Percentiles rank a stretch among this genome's conserved stretches.
Conservation (phyloP, 2,329 filamentous ascomycete species). For the Talaromyces verruculosus region DNA sequence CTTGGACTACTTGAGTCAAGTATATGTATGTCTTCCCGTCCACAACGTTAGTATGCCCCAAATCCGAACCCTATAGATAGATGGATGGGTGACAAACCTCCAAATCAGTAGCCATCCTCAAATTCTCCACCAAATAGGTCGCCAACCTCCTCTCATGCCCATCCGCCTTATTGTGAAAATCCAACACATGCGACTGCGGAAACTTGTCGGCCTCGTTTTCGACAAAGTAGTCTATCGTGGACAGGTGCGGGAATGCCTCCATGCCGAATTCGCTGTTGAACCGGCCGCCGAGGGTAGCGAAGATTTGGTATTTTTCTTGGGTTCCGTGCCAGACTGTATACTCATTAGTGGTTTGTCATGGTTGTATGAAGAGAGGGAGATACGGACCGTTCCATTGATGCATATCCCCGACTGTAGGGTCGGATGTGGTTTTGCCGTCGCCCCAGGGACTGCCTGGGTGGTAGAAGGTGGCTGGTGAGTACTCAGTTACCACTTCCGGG, state of each 20-base stretch:
- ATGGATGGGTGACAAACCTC: background rate
- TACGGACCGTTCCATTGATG: constrained; percentile 75
- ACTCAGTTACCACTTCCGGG: constrained; percentile 64
- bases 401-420: constrained; percentile 77
- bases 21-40: constrained; percentile 59
- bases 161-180: constrained; percentile 88
- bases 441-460: constrained; percentile 55
- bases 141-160: constrained; percentile 81
- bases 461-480: constrained; percentile 60
- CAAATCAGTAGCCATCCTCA: constrained; percentile 46
- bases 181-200: constrained; percentile 74
- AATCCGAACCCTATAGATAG: background rate
- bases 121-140: constrained; percentile 56
- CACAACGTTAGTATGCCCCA: background rate
- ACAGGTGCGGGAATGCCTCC: constrained; percentile 68
- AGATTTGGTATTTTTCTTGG: constrained; percentile 82
- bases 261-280: constrained; percentile 90
- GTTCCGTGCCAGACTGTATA: constrained; percentile 72
- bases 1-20: constrained; percentile 56
- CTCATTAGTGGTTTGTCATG: background rate
- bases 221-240: constrained; percentile 72
- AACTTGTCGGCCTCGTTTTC: constrained; percentile 69
- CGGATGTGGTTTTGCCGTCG: constrained; percentile 65
- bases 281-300: constrained; percentile 65
- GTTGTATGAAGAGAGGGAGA: background rate